A percentile compares a stretch with the other conserved stretches of the same genome.
Evolutionary conservation across 2,329 filamentous ascomycete species (phyloP).

Genomic region (Colletotrichum nymphaeae): DNA sequence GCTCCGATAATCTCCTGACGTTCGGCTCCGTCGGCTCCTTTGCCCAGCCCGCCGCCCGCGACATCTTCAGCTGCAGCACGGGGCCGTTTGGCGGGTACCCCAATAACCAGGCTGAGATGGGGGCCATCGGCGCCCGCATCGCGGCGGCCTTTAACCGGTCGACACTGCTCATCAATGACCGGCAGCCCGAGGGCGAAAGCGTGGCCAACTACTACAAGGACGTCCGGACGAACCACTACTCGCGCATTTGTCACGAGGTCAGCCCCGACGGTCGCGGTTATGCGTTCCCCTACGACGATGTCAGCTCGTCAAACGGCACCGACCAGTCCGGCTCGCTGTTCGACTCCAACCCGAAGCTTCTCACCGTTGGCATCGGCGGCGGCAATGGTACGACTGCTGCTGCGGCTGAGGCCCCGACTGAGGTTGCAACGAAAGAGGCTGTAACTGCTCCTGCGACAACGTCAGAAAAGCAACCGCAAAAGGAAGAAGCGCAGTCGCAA

Average conservation of each 20-base stretch:
- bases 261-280: slow-evolving; percentile 72
- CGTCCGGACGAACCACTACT: slow-evolving; percentile 73
- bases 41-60: slow-evolving; percentile 56
- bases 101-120: slow-evolving; percentile 56
- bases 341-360: slow-evolving; percentile 64
- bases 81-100: slow-evolving; percentile 65
- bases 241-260: slow-evolving; percentile 71
- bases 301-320: slow-evolving; percentile 61
- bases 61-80: slow-evolving; percentile 65
- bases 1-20: slow-evolving; percentile 47
- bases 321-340: slow-evolving; percentile 74
- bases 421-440: background rate
- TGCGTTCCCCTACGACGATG: slow-evolving; percentile 79
- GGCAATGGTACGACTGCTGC: slow-evolving; percentile 42
- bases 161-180: slow-evolving; percentile 68
- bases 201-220: slow-evolving; percentile 64
- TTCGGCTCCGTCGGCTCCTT: slow-evolving; percentile 56
- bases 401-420: background rate
- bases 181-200: slow-evolving; percentile 64
- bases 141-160: slow-evolving; percentile 81
- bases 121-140: slow-evolving; percentile 78
- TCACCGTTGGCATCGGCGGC: slow-evolving; percentile 69
- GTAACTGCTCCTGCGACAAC: background rate
- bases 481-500: background rate
- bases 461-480: background rate